phyloP scores from a whole-genome alignment of 2,329 filamentous ascomycete genomes.

The Biscogniauxia sp. region DNA sequence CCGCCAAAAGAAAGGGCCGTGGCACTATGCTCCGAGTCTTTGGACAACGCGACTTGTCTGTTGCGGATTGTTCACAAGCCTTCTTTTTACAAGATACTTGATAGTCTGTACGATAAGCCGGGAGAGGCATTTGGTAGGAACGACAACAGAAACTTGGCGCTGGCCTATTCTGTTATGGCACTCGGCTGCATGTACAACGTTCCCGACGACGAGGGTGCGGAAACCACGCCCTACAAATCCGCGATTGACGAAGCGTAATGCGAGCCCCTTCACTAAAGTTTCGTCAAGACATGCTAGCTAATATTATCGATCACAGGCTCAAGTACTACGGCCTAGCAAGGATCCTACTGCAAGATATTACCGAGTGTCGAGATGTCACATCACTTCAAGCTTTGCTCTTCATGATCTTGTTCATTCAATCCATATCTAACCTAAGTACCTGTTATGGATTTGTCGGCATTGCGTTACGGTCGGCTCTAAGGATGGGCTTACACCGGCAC shows the following conservation, averaged over 20 bases:
- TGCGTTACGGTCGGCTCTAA: conserved; percentile 70
- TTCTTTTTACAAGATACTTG: conserved; percentile 65
- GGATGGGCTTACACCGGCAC: conserved; percentile 75
- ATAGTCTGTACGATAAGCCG: conserved; percentile 64
- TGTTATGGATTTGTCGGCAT: conserved; percentile 82
- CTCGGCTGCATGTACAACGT: conserved; percentile 58
- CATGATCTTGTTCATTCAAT: conserved; percentile 78
- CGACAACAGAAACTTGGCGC: conserved; percentile 57
- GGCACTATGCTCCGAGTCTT: conserved; percentile 36
- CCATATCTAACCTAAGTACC: conserved; percentile 73
- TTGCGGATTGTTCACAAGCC: conserved; percentile 67
- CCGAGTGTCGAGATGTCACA: conserved; percentile 69
- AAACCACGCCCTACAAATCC: conserved; percentile 33
- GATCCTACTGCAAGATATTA: conserved; percentile 62
- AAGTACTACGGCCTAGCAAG: conserved; percentile 73
- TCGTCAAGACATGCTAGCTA: conserved; percentile 13
- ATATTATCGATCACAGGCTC: conserved; percentile 47
- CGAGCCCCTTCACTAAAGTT: not conserved
- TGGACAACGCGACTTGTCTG: conserved; percentile 41
- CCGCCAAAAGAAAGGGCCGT: conserved; percentile 60
- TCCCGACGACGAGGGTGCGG: conserved; percentile 21
- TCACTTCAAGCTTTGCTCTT: conserved; percentile 75
- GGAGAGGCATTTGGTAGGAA: conserved; percentile 53
- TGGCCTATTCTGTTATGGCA: conserved; percentile 59
- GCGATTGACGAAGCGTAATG: conserved; percentile 55